These are phyloP conservation scores for Zasmidium angulare DNA, from an alignment of 2,329 filamentous ascomycete genomes.

Conservation along the genomic window DNA sequence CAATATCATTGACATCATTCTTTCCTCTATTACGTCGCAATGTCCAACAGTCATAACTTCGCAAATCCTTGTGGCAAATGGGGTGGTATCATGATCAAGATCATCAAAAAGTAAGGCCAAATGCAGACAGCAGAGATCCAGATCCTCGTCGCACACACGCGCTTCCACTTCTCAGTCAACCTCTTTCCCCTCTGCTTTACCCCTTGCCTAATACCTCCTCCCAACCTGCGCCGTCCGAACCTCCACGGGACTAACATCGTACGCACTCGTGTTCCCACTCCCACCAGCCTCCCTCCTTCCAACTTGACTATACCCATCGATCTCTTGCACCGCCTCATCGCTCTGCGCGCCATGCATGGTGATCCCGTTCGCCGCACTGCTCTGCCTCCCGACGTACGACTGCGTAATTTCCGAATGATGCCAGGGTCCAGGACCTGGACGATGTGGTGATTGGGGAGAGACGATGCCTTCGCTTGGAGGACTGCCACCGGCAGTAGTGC, in stretches of 20 bases:
- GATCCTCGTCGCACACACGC: no score
- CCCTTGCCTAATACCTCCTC: background rate
- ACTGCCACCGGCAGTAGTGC: background rate
- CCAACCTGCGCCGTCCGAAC: conserved; percentile 5
- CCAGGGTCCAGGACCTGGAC: conserved; percentile 29
- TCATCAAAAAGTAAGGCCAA: background rate
- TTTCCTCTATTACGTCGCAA: no score
- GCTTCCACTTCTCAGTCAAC: no score
- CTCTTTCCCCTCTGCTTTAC: no score
- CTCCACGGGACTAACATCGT: conserved; percentile 22
- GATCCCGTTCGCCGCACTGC: conserved; percentile 43
- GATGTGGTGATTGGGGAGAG: conserved; percentile 15
- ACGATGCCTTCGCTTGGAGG: conserved; percentile 7
- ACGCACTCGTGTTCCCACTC: conserved; percentile 8
- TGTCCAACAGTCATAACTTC: background rate
- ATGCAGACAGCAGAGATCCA: no score
- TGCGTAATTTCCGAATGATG: conserved; percentile 37
- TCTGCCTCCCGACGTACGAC: conserved; percentile 45
- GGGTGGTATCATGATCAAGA: background rate
- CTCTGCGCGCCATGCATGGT: conserved; percentile 46
- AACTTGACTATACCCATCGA: conserved; percentile 8
- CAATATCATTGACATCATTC: no score
- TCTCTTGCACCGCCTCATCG: conserved; percentile 16
- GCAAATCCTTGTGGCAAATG: background rate
- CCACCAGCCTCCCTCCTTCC: conserved; percentile 10